A percentile compares a stretch with the other conserved stretches of the same genome.
These are phyloP conservation scores for Coemansia biformis DNA, from an alignment of 192 early-diverging fungal genomes.

Conservation along the genomic window DNA sequence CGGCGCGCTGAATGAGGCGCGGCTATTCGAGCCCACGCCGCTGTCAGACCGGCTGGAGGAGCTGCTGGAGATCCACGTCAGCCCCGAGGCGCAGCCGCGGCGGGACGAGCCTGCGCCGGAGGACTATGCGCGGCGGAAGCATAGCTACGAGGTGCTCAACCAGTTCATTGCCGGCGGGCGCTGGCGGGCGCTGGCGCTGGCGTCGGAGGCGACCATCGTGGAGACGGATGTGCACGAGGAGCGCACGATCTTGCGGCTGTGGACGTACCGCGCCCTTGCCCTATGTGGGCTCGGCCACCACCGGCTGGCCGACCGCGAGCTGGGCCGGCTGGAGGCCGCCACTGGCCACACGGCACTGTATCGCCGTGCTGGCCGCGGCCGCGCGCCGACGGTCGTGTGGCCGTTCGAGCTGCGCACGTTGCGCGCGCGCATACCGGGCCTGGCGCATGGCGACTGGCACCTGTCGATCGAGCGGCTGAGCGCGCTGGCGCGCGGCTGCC, in stretches of 20 bases:
- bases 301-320: slow-evolving; percentile 14
- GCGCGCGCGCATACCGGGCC: slow-evolving; percentile 19
- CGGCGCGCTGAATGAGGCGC: slow-evolving; percentile 22
- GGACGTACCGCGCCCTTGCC: slow-evolving; percentile 34
- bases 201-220: slow-evolving; percentile 18
- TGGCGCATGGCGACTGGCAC: slow-evolving; percentile 9
- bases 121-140: slow-evolving; percentile 16
- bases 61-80: slow-evolving; percentile 15
- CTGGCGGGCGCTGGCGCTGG: slow-evolving; percentile 40
- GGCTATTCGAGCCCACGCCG: slow-evolving; percentile 28
- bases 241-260: slow-evolving; percentile 13
- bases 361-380: not conserved
- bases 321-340: slow-evolving; percentile 13
- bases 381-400: slow-evolving; percentile 13
- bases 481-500: slow-evolving; percentile 25
- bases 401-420: slow-evolving; percentile 43
- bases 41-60: slow-evolving; percentile 29
- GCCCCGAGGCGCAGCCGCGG: slow-evolving; percentile 26
- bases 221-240: slow-evolving; percentile 5
- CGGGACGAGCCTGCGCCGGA: slow-evolving; percentile 9
- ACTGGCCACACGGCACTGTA: slow-evolving; percentile 1
- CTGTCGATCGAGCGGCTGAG: slow-evolving; percentile 15
- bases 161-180: slow-evolving; percentile 30
- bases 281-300: slow-evolving; percentile 7
- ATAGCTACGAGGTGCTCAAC: slow-evolving; percentile 37